Percentiles rank a stretch among this genome's conserved stretches.
phyloP scores from a whole-genome alignment of 75 land plant species.

The Pinus albicaulis region DNA sequence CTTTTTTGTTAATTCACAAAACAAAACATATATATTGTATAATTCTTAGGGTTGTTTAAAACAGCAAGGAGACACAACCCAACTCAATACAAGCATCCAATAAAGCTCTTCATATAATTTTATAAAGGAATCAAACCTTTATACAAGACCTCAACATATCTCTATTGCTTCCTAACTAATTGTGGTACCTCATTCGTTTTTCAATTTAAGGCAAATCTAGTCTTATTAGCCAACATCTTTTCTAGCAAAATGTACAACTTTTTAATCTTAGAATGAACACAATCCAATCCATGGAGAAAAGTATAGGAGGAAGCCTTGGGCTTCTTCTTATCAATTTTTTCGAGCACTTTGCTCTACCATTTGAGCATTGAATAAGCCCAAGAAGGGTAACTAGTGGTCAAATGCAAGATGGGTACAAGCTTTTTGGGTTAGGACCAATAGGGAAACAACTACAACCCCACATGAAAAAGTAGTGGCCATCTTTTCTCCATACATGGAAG shows the following conservation, averaged over 20 bases:
- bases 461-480: slow-evolving; percentile 20
- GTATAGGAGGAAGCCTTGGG: slow-evolving; percentile 12
- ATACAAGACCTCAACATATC: slow-evolving; percentile 2
- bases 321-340: slow-evolving; percentile 26
- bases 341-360: slow-evolving; percentile 26
- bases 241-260: slow-evolving; percentile 1
- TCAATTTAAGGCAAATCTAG: too few relatives aligned
- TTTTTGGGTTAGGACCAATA: slow-evolving; percentile 22
- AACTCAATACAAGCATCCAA: slow-evolving; percentile 12
- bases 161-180: neutral
- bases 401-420: slow-evolving; percentile 7
- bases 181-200: slow-evolving; percentile 6
- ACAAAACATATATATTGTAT: too few relatives aligned
- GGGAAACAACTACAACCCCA: slow-evolving; percentile 10
- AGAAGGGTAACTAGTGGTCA: neutral
- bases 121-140: slow-evolving; percentile 15
- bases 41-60: neutral
- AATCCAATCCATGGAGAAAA: slow-evolving; percentile 16
- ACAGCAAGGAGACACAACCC: slow-evolving; percentile 22
- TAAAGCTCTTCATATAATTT: slow-evolving; percentile 25
- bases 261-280: slow-evolving; percentile 10
- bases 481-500: slow-evolving; percentile 22
- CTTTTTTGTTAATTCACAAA: too few relatives aligned
- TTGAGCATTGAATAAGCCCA: slow-evolving; percentile 20
- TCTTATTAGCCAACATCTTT: neutral